Evolutionary conservation across 2,329 filamentous ascomycete species (phyloP).

Genomic region (Aspergillus melleus): DNA sequence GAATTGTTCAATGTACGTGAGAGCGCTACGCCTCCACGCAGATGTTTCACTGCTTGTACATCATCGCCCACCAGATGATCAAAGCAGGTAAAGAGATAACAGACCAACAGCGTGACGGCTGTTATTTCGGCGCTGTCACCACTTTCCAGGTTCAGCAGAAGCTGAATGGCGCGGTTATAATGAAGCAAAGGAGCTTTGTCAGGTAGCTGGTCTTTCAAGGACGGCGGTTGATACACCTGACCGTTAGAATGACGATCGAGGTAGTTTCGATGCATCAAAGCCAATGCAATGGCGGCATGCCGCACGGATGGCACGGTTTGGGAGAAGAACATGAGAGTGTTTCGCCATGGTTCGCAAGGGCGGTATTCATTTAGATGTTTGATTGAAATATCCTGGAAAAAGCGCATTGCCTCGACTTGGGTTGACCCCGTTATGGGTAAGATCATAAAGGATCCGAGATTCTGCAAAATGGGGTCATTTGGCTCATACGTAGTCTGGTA

Average conservation of each 20-base stretch:
- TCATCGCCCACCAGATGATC: conserved; percentile 38
- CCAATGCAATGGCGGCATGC: conserved; percentile 34
- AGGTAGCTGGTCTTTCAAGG: conserved; percentile 5
- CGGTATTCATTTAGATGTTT: conserved; percentile 29
- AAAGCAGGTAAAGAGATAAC: conserved; percentile 44
- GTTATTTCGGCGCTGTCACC: conserved; percentile 25
- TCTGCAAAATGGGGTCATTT: conserved; percentile 1
- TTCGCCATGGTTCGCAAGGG: conserved; percentile 33
- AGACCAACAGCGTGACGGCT: conserved; percentile 38
- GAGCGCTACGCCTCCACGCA: conserved; percentile 37
- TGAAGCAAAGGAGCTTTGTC: conserved; percentile 20
- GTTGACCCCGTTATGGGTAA: conserved; percentile 8
- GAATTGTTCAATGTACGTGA: conserved; percentile 9
- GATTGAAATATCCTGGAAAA: conserved; percentile 17
- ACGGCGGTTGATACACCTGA: conserved; percentile 1
- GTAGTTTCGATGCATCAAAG: conserved; percentile 25
- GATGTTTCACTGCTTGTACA: conserved; percentile 37
- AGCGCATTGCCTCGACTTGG: conserved; percentile 16
- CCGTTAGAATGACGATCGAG: conserved; percentile 17
- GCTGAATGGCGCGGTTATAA: conserved; percentile 20
- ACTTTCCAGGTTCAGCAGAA: conserved; percentile 25
- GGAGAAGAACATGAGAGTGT: conserved; percentile 38
- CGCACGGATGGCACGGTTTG: conserved; percentile 33
- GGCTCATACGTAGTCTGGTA: not conserved
- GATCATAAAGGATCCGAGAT: conserved; percentile 12